These are phyloP conservation scores for Isabelozyma pseudorhagii DNA, from an alignment of 805 yeast genomes.

Conservation along the genomic window DNA sequence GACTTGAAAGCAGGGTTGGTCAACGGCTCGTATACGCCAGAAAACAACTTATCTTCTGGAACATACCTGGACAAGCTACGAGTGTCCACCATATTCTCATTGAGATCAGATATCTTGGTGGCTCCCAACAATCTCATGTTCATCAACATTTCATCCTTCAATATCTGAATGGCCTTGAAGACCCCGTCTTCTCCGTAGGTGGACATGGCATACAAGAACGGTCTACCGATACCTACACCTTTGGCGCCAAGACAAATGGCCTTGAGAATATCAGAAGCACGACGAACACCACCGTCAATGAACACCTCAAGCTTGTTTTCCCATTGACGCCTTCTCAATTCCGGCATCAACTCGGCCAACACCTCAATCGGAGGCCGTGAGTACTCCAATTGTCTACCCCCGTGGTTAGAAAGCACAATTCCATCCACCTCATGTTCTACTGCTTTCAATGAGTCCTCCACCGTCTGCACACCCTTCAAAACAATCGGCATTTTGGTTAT, in stretches of 20 bases:
- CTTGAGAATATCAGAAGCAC: constrained; percentile 75
- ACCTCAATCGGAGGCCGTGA: constrained; percentile 62
- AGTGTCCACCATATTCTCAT: constrained; percentile 59
- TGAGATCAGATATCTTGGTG: constrained; percentile 47
- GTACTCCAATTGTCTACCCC: constrained; percentile 69
- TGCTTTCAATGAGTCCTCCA: constrained; percentile 62
- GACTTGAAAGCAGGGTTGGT: constrained; percentile 48
- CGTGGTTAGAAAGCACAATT: constrained; percentile 68
- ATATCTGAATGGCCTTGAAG: constrained; percentile 55
- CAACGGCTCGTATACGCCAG: constrained; percentile 55
- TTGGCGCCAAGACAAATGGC: constrained; percentile 76
- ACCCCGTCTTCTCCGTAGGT: constrained; percentile 79
- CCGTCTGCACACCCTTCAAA: constrained; percentile 63
- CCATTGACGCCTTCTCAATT: constrained; percentile 38
- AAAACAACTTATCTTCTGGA: constrained; percentile 56
- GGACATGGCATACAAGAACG: constrained; percentile 74
- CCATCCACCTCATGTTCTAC: constrained; percentile 59
- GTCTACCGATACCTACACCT: constrained; percentile 74
- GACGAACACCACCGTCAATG: constrained; percentile 74
- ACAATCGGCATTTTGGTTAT: constrained; percentile 39
- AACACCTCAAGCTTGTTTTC: constrained; percentile 56
- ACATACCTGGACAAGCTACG: constrained; percentile 42
- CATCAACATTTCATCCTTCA: constrained; percentile 59
- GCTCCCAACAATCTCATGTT: constrained; percentile 69
- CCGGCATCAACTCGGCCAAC: constrained; percentile 50